Conservation (phyloP, 495 filamentous ascomycete genomes). For the Xylaria venustula region DNA sequence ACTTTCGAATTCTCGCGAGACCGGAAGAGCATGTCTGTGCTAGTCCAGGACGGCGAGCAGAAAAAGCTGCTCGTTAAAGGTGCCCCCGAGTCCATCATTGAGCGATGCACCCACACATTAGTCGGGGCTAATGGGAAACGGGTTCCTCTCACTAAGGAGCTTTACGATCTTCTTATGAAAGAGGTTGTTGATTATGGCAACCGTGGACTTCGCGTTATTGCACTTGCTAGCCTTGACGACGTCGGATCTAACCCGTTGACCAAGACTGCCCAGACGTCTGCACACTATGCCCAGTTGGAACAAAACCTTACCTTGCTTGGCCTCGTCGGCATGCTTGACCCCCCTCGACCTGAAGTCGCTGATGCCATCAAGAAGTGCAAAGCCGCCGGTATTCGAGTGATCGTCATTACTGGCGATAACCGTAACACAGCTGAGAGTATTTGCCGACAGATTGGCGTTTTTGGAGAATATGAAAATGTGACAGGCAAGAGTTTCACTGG, state of each 20-base stretch:
- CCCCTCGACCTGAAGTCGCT: constrained; percentile 90
- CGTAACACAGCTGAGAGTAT: constrained; percentile 97
- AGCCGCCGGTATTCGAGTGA: constrained; percentile 90
- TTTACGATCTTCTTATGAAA: constrained; percentile 64
- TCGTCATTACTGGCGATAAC: constrained; percentile 98
- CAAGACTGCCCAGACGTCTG: constrained; percentile 71
- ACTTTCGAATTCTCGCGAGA: constrained; percentile 98
- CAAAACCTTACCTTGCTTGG: constrained; percentile 92
- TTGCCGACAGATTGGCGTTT: constrained; percentile 95
- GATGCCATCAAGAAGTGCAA: constrained; percentile 84
- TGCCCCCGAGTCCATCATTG: constrained; percentile 89
- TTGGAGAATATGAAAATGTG: constrained; percentile 77
- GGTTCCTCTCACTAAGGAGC: constrained; percentile 64
- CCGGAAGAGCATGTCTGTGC: constrained; percentile 98
- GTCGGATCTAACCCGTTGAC: constrained; percentile 67
- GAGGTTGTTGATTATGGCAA: constrained; percentile 89
- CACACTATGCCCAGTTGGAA: constrained; percentile 83
- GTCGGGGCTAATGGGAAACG: constrained; percentile 72
- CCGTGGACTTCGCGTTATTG: constrained; percentile 90
- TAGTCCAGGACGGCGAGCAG: constrained; percentile 64
- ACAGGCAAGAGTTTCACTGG: constrained; percentile 93
- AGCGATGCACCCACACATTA: constrained; percentile 79
- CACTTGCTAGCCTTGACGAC: constrained; percentile 77
- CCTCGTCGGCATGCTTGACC: constrained; percentile 95
- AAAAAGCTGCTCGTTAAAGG: constrained; percentile 94